phyloP scores from a whole-genome alignment of 345 rosid species.

The Angophora floribunda region DNA sequence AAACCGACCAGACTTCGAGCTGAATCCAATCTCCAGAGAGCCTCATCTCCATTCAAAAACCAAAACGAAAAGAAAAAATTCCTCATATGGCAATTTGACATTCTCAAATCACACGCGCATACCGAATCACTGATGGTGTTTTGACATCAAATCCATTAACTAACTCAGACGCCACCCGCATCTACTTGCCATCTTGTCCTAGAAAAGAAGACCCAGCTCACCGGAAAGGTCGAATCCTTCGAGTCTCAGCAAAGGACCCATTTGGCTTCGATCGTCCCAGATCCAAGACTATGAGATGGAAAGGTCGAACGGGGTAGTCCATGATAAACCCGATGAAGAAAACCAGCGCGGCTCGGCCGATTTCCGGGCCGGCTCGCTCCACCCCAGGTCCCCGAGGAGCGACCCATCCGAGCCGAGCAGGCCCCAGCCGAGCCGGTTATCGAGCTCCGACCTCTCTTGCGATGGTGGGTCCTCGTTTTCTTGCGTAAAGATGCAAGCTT shows the following conservation, averaged over 20 bases:
- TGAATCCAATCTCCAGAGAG: background rate
- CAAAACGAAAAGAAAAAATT: background rate
- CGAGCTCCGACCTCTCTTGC: conserved; percentile 6
- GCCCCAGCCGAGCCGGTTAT: conserved; percentile 23
- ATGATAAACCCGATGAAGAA: background rate
- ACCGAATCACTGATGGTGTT: background rate
- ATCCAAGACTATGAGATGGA: background rate
- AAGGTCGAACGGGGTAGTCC: background rate
- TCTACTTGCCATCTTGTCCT: background rate
- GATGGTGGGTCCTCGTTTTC: background rate
- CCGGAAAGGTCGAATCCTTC: background rate
- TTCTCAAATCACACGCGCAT: background rate
- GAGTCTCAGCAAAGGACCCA: background rate
- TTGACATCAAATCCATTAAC: background rate
- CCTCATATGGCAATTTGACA: background rate
- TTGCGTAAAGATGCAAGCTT: background rate
- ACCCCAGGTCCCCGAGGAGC: background rate
- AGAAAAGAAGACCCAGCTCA: background rate
- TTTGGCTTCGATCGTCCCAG: background rate
- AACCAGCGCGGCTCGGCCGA: background rate
- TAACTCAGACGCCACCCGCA: background rate
- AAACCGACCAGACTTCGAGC: background rate
- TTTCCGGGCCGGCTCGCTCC: background rate
- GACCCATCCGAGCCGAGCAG: background rate
- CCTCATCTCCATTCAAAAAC: background rate